Conservation (phyloP, 1,139 yeast species). For the Wickerhamomyces sp. region DNA sequence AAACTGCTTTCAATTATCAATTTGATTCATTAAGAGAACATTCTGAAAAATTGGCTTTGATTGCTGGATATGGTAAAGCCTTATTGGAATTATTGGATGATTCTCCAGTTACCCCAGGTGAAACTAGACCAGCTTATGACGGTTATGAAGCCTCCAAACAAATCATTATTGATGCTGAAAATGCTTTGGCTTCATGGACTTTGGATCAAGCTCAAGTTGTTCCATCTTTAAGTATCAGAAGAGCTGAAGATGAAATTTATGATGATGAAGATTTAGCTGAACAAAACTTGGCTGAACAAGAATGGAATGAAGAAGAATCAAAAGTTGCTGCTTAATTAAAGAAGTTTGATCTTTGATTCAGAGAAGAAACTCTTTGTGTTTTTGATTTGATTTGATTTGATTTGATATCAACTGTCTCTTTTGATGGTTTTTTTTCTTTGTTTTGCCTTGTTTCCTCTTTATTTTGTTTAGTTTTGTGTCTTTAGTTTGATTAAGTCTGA, state of each 20-base stretch:
- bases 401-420: background rate
- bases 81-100: constrained; percentile 92
- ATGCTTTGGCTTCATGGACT: constrained; percentile 95
- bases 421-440: background rate
- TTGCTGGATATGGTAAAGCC: constrained; percentile 99
- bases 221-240: constrained; percentile 88
- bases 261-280: constrained; percentile 47
- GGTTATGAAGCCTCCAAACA: constrained; percentile 98
- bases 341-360: background rate
- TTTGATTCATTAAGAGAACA: constrained; percentile 95
- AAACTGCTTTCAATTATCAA: constrained; percentile 96
- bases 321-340: constrained; percentile 19
- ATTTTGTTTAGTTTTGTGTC: background rate
- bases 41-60: constrained; percentile 92
- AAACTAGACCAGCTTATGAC: constrained; percentile 96
- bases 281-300: constrained; percentile 32
- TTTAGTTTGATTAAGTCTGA: background rate
- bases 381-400: background rate
- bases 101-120: constrained; percentile 98
- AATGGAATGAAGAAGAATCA: constrained; percentile 43
- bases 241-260: constrained; percentile 59
- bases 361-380: background rate
- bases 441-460: background rate
- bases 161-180: constrained; percentile 95
- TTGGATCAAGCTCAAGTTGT: constrained; percentile 91